Evolutionary conservation across 306 rosid species (phyloP).

Genomic region (Lathyrus tuberosus): DNA sequence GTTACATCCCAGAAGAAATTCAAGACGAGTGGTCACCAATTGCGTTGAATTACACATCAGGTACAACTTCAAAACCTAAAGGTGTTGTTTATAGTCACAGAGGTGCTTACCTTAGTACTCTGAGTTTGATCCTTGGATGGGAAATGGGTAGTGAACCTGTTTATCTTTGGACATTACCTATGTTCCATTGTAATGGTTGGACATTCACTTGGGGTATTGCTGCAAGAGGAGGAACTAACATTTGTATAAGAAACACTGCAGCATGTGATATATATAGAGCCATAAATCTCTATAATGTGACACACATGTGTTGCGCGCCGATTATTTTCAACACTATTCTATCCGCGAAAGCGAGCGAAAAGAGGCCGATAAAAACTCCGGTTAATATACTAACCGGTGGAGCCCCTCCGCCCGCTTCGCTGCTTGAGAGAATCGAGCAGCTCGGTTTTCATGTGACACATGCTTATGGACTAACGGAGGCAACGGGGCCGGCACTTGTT

Average conservation of each 20-base stretch:
- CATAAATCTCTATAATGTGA: conserved; percentile 58
- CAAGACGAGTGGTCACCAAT: conserved; percentile 79
- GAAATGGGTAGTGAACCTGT: conserved; percentile 80
- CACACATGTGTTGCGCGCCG: conserved; percentile 97
- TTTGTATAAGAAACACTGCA: conserved; percentile 62
- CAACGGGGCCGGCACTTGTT: conserved; percentile 86
- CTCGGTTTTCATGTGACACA: conserved; percentile 86
- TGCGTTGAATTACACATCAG: conserved; percentile 84
- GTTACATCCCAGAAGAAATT: conserved; percentile 27
- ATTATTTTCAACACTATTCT: conserved; percentile 72
- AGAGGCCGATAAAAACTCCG: conserved; percentile 22
- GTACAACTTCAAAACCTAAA: conserved; percentile 88
- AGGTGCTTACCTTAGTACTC: conserved; percentile 81
- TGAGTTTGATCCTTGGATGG: conserved; percentile 75
- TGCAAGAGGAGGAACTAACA: conserved; percentile 85
- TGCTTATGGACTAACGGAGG: conserved; percentile 90
- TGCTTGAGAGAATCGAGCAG: conserved; percentile 57
- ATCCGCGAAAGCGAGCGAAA: conserved; percentile 50
- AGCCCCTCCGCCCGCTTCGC: conserved; percentile 76
- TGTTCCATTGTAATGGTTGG: conserved; percentile 99
- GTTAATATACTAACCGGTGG: conserved; percentile 87
- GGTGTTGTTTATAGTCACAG: conserved; percentile 93
- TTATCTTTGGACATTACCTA: conserved; percentile 83
- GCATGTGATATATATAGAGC: conserved; percentile 64
- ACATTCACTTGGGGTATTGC: conserved; percentile 96